Percentiles rank a stretch among this genome's conserved stretches.
phyloP scores from a whole-genome alignment of 306 rosid genomes.

The Carpinus viminea region DNA sequence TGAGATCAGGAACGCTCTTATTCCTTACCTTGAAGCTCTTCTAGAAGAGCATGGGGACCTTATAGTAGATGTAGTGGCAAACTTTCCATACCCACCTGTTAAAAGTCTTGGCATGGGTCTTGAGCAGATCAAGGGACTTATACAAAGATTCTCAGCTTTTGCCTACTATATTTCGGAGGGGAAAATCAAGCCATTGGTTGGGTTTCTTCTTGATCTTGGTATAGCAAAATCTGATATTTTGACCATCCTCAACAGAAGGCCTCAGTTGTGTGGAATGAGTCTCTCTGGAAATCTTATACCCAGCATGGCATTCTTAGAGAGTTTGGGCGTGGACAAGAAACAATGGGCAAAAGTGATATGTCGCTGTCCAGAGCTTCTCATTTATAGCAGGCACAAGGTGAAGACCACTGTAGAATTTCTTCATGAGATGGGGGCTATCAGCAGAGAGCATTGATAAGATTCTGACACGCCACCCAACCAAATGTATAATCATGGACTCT shows the following conservation, averaged over 20 bases:
- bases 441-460: constrained; percentile 69
- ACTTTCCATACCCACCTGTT: constrained; percentile 66
- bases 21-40: constrained; percentile 74
- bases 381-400: constrained; percentile 74
- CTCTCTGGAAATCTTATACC: constrained; percentile 78
- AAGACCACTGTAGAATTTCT: constrained; percentile 57
- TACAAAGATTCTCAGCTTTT: constrained; percentile 64
- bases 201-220: constrained; percentile 86
- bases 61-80: constrained; percentile 62
- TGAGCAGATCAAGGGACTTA: constrained; percentile 63
- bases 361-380: constrained; percentile 77
- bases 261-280: constrained; percentile 91
- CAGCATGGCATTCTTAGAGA: constrained; percentile 74
- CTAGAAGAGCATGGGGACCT: constrained; percentile 58
- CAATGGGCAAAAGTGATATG: constrained; percentile 86
- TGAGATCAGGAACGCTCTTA: constrained; percentile 79
- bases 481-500: too few species aligned
- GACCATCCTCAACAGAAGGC: constrained; percentile 66
- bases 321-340: constrained; percentile 75
- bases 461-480: constrained; percentile 68
- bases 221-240: constrained; percentile 67
- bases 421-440: constrained; percentile 70
- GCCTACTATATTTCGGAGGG: constrained; percentile 86
- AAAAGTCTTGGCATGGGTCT: constrained; percentile 76
- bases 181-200: constrained; percentile 82